Evolutionary conservation across 306 rosid species (phyloP), one percentile per base, ranked within the genome.

Genomic region (Prunus fruticosa): DNA sequence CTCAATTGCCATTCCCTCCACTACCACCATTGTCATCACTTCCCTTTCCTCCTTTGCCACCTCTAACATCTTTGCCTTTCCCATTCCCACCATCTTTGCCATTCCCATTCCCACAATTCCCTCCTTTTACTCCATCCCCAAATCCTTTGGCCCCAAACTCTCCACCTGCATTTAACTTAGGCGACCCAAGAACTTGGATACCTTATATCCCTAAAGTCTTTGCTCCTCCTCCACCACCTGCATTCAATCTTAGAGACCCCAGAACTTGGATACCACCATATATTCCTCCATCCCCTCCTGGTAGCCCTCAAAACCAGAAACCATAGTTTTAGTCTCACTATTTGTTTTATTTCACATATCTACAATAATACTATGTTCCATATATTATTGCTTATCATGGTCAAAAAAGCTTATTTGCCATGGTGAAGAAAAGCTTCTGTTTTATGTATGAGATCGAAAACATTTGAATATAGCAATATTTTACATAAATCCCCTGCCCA

Each of bases 121-220:
- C 86, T 67, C 82, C 87, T 41, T 83, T 71, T 19, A 76, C 82
- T 13, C 84, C 81, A 45, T 49, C 74, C 66, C 76, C 83, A 49
- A 34, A 82, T 52, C 76, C 65, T 19, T 58, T 64, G 18, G 3
- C 79, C n/a, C 77, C 80, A 9, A 79, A 82, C n/a, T 69, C 81
- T 46, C 82, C 91, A 4, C 89, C 89, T 41, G 70, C 93, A 32
- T 87, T 87, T 30, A 76, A 82, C 68, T 71, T 85, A 11, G 54
- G 79, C 66, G 88, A 89, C 76, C 91, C 93, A 13, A 82, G 60
- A 77, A 89, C 91, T 13, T 89, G 93, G 91, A 77, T 85, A 54
- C 89, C 93, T 18, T 65, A 69, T 66, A 8, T 25, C 13, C 64
- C 72, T 76, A 45, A 84, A 69, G 46, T 74, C 32, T 53, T 63